Percentiles rank a stretch among this genome's conserved stretches.
Evolutionary conservation across 2,329 filamentous ascomycete genomes (phyloP).

Genomic region (Clarireedia homoeocarpa): DNA sequence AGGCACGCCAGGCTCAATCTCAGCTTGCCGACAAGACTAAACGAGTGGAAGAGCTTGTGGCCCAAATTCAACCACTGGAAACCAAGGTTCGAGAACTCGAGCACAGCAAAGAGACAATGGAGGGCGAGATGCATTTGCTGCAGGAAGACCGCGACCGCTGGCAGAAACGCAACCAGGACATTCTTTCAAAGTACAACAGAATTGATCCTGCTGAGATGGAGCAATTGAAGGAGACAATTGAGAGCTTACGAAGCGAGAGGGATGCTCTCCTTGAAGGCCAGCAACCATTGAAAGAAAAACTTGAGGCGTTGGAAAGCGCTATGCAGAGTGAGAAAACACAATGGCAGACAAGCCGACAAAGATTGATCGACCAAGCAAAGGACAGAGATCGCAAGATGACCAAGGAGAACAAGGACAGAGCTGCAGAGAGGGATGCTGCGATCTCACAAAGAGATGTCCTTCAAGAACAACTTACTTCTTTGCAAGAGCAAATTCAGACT

Average conservation of each 20-base stretch:
- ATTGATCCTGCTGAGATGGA: constrained; percentile 92
- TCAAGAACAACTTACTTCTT: constrained; percentile 26
- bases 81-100: constrained; percentile 74
- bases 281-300: constrained; percentile 43
- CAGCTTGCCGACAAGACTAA: constrained; percentile 67
- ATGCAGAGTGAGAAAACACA: constrained; percentile 46
- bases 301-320: constrained; percentile 44
- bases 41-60: constrained; percentile 66
- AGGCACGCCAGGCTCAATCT: constrained; percentile 70
- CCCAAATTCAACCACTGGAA: constrained; percentile 74
- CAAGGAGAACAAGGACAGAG: constrained; percentile 44
- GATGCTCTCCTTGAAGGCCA: constrained; percentile 36
- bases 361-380: constrained; percentile 55
- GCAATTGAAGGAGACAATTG: constrained; percentile 72
- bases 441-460: constrained; percentile 36
- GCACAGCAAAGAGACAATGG: constrained; percentile 59
- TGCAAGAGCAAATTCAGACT: constrained; percentile 43
- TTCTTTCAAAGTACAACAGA: constrained; percentile 91
- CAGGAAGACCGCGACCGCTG: constrained; percentile 89
- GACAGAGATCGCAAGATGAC: constrained; percentile 48
- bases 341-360: constrained; percentile 46
- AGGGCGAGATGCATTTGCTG: constrained; percentile 76
- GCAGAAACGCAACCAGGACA: constrained; percentile 93
- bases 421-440: constrained; percentile 35
- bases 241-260: constrained; percentile 56